phyloP scores from a whole-genome alignment of 768 basidiomycete genomes.

The Panaeolus papilionaceus region DNA sequence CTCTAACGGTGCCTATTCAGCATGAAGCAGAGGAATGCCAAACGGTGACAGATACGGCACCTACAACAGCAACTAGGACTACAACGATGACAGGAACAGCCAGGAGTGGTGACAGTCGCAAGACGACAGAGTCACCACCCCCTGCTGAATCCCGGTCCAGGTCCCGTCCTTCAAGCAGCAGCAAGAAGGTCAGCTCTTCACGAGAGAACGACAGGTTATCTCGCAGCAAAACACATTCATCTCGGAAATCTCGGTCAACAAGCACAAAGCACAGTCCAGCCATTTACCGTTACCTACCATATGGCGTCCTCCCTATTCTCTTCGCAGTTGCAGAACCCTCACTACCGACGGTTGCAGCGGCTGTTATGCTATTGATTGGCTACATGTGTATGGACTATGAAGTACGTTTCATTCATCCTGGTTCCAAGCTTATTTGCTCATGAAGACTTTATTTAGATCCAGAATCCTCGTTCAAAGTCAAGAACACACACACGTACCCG shows the following conservation, averaged over 20 bases:
- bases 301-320: constrained; percentile 31
- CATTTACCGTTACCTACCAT: constrained; percentile 28
- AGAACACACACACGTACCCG: background rate
- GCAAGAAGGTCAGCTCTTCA: constrained; percentile 9
- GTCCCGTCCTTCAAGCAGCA: background rate
- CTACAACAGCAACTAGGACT: constrained; percentile 4
- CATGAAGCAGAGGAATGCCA: constrained; percentile 1
- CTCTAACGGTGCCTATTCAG: constrained; percentile 8
- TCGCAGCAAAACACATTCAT: constrained; percentile 5
- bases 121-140: constrained; percentile 10
- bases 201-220: constrained; percentile 10
- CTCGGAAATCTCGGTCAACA: constrained; percentile 15
- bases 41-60: background rate
- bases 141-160: background rate
- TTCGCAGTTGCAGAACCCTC: constrained; percentile 31
- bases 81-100: background rate
- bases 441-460: constrained; percentile 4
- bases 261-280: constrained; percentile 6
- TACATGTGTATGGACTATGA: constrained; percentile 27
- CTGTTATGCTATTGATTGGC: constrained; percentile 27
- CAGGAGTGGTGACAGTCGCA: constrained; percentile 2
- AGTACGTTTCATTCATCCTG: constrained; percentile 19
- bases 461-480: background rate
- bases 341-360: constrained; percentile 25
- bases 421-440: background rate